A percentile compares a stretch with the other conserved stretches of the same genome.
Conservation (phyloP, 805 yeast species). For the Myxozyma kluyveri region DNA sequence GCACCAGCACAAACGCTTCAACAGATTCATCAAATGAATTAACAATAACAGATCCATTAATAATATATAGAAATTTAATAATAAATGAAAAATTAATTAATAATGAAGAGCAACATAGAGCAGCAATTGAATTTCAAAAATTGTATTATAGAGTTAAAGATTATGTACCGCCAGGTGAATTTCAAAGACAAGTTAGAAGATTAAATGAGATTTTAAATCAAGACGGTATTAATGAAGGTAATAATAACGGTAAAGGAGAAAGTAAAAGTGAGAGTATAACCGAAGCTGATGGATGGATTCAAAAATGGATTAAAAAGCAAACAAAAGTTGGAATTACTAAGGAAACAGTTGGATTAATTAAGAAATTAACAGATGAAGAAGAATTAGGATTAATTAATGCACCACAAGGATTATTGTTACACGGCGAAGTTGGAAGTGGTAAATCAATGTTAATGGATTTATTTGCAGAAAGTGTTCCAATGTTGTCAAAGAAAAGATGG, state of each 20-base stretch:
- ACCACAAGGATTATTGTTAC: slow-evolving; percentile 64
- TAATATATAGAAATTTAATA: slow-evolving; percentile 54
- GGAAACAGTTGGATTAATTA: slow-evolving; percentile 44
- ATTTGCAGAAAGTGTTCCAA: slow-evolving; percentile 64
- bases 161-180: slow-evolving; percentile 55
- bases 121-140: slow-evolving; percentile 61
- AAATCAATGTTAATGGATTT: slow-evolving; percentile 72
- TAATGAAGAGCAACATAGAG: slow-evolving; percentile 61
- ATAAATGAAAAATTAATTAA: slow-evolving; percentile 50
- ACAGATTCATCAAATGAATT: slow-evolving; percentile 29
- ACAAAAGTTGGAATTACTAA: not conserved
- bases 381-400: slow-evolving; percentile 53
- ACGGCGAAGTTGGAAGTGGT: slow-evolving; percentile 57
- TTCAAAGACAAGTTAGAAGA: slow-evolving; percentile 44
- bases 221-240: slow-evolving; percentile 8
- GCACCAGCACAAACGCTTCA: not conserved
- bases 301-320: not conserved
- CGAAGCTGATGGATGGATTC: not conserved
- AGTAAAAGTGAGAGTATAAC: not conserved
- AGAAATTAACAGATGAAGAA: slow-evolving; percentile 58
- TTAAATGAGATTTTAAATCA: slow-evolving; percentile 35
- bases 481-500: slow-evolving; percentile 62
- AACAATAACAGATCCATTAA: slow-evolving; percentile 61
- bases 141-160: slow-evolving; percentile 57
- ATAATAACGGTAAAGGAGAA: not conserved